Percentiles rank a stretch among this genome's conserved stretches.
These are phyloP conservation scores for Mortierella sp. DNA, from an alignment of 371 early-diverging fungal species.

Conservation along the genomic window DNA sequence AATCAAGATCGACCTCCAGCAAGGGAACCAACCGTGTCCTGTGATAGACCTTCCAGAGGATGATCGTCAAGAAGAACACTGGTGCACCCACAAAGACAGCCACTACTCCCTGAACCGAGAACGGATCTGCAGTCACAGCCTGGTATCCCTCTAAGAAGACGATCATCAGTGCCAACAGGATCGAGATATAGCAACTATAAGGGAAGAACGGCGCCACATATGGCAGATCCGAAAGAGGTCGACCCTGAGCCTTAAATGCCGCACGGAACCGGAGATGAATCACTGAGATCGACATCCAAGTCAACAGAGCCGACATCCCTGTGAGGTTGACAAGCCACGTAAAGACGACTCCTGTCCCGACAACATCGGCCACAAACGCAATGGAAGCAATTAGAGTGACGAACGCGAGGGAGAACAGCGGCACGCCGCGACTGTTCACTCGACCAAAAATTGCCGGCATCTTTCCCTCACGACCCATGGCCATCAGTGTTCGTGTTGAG, in stretches of 20 bases:
- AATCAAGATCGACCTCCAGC: constrained; percentile 68
- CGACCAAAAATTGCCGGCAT: constrained; percentile 72
- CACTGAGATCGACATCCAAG: constrained; percentile 83
- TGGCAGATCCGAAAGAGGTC: constrained; percentile 70
- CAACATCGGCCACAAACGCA: constrained; percentile 68
- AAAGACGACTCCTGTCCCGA: constrained; percentile 77
- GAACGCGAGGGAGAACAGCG: constrained; percentile 66
- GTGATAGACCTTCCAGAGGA: constrained; percentile 66
- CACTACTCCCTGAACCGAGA: constrained; percentile 54
- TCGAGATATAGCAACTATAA: constrained; percentile 69
- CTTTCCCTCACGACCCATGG: constrained; percentile 71
- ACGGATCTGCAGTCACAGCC: constrained; percentile 61
- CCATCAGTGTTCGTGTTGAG: constrained; percentile 72
- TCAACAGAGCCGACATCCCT: constrained; percentile 80
- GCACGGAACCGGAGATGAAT: constrained; percentile 88
- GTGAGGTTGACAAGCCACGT: constrained; percentile 77
- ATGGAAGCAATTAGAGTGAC: constrained; percentile 69
- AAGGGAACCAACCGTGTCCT: constrained; percentile 67
- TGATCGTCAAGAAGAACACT: constrained; percentile 54
- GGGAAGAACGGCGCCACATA: constrained; percentile 83
- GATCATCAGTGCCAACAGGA: constrained; percentile 68
- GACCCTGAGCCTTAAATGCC: constrained; percentile 79
- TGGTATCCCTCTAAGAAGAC: constrained; percentile 75
- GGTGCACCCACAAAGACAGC: constrained; percentile 66
- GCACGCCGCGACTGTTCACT: constrained; percentile 73